Percentiles rank a stretch among this genome's conserved stretches.
Conservation (phyloP, 192 early-diverging fungal species). For the Mortierella claussenii region DNA sequence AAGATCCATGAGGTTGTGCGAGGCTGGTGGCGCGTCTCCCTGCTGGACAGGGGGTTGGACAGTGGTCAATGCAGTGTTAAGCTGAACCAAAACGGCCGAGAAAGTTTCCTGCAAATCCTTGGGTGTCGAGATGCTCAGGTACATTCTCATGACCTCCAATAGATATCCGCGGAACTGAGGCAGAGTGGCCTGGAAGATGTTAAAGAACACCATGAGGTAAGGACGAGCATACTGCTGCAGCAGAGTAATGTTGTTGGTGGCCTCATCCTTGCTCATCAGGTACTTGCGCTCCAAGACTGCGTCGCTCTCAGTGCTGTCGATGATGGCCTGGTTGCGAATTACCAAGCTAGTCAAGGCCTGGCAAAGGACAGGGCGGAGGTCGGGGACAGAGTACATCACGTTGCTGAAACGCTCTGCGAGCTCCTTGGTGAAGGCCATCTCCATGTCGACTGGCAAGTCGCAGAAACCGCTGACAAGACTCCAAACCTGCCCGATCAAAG, state of each 20-base stretch:
- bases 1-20: slow-evolving; percentile 92
- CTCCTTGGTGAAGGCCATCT: slow-evolving; percentile 63
- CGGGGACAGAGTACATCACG: slow-evolving; percentile 79
- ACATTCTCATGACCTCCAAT: slow-evolving; percentile 74
- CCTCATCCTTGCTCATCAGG: slow-evolving; percentile 62
- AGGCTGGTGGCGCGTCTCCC: slow-evolving; percentile 74
- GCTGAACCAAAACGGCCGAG: slow-evolving; percentile 67
- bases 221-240: slow-evolving; percentile 75
- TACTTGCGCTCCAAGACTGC: slow-evolving; percentile 56
- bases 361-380: slow-evolving; percentile 82
- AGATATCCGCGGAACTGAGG: slow-evolving; percentile 73
- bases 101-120: slow-evolving; percentile 73
- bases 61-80: slow-evolving; percentile 67
- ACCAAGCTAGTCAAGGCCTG: slow-evolving; percentile 76
- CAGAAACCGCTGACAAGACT: slow-evolving; percentile 87
- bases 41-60: slow-evolving; percentile 56
- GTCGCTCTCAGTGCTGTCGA: slow-evolving; percentile 55
- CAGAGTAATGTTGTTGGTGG: slow-evolving; percentile 64
- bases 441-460: slow-evolving; percentile 82
- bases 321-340: slow-evolving; percentile 58
- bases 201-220: slow-evolving; percentile 82
- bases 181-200: slow-evolving; percentile 76
- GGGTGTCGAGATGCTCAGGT: slow-evolving; percentile 68
- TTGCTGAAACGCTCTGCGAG: slow-evolving; percentile 80
- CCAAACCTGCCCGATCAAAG: slow-evolving; percentile 91